Percentiles rank a stretch among this genome's conserved stretches.
Evolutionary conservation across 345 rosid genomes (phyloP).

Genomic region (Eucalyptus cladocalyx): DNA sequence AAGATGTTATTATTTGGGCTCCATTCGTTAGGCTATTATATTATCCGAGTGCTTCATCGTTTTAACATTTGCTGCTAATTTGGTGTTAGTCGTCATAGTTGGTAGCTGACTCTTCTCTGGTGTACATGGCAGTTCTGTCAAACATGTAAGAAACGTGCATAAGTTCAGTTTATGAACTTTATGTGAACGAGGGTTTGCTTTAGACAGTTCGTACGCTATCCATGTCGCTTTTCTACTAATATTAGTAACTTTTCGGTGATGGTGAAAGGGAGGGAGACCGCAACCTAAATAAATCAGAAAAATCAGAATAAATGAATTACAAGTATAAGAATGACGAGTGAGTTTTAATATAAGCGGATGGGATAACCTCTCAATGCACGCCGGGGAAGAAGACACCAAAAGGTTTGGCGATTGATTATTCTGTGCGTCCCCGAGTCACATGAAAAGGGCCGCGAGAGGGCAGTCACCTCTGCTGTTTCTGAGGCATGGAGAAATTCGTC

Average conservation of each 20-base stretch:
- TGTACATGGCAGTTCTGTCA: background rate
- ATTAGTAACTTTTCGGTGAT: background rate
- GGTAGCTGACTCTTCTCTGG: background rate
- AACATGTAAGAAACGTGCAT: background rate
- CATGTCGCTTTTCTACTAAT: background rate
- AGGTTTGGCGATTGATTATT: background rate
- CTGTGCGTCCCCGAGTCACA: background rate
- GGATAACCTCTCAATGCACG: background rate
- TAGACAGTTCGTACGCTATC: background rate
- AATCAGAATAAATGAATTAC: background rate
- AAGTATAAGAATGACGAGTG: background rate
- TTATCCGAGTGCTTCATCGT: background rate
- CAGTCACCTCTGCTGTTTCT: background rate
- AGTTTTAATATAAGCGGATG: background rate
- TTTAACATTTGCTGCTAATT: background rate
- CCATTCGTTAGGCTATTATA: slow-evolving; percentile 4
- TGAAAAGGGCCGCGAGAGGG: background rate
- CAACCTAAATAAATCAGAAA: background rate
- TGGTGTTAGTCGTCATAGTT: background rate
- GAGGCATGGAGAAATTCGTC: background rate
- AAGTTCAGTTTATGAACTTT: background rate
- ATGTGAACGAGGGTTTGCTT: background rate
- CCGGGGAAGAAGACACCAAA: background rate
- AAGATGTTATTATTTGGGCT: background rate
- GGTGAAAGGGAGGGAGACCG: background rate